Base-by-base conservation (phyloP, 164 flowering plant genomes). In the Saururus chinensis region DNA sequence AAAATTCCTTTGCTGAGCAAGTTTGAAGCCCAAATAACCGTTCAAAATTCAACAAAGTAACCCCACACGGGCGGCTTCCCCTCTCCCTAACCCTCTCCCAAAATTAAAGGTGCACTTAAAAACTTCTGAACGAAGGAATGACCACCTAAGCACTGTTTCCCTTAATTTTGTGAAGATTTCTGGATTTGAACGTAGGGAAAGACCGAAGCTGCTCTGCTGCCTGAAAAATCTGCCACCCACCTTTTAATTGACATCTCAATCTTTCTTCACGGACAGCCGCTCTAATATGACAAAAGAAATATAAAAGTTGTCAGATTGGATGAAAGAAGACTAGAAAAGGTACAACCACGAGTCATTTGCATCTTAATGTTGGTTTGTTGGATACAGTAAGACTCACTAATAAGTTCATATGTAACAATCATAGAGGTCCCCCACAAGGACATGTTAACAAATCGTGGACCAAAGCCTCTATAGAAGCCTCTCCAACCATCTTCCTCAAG, bases 361-460 rank as follows among this genome's bases (percentile, higher is more conserved):
- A 26, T 49, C 1, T 53, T 62, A n/a, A n/a, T n/a, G n/a, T n/a
- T n/a, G n/a, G 42, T 21, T 25, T 7, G 11, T 26, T 52, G 23
- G 16, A n/a, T 30, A 2, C 37, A 16, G 7, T 19, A 22, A 56
- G 13, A 69, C 88, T 53, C 84, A 87, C 97, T 90, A 74, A 82
- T 84, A 35, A 83, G 68, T 72, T 88, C 97, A 59, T 91, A 91
- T 19, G 88, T 85, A 53, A 91, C 89, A 16, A 88, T 88, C 96
- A 91, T 86, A 13, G 97, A 72, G 7, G 95, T 88, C 37, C 98
- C 96, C 66, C 79, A 86, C 58, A 87, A 80, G 52, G 98, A 91
- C 93, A 88, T 88, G 61, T 82, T 91, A 7, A 88, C 63, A 65
- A 91, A 88, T n/a, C 95, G 80, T 3, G 98, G 98, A 65, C 93